phyloP scores from a whole-genome alignment of 208 protist species.

The Leishmania amazonensis region DNA sequence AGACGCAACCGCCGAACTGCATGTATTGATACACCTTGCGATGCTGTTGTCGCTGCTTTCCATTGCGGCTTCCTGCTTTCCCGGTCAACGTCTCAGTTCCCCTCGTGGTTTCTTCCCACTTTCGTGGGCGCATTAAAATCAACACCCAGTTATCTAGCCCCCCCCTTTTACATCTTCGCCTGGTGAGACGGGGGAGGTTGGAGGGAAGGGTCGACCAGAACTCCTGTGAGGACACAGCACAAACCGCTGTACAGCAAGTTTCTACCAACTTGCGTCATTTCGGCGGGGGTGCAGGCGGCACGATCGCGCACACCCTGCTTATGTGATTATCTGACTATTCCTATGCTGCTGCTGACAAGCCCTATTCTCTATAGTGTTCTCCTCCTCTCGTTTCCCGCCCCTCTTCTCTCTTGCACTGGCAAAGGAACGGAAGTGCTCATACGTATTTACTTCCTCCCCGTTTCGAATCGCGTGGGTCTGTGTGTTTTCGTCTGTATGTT shows the following conservation, averaged over 20 bases:
- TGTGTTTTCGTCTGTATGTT: conserved; percentile 2
- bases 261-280: background rate
- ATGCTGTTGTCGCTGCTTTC: background rate
- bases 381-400: background rate
- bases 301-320: background rate
- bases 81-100: background rate
- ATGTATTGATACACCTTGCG: background rate
- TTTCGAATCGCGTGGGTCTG: conserved; percentile 4
- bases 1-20: background rate
- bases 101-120: background rate
- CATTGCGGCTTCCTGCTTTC: background rate
- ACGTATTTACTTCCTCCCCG: background rate
- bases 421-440: background rate
- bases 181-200: background rate
- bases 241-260: background rate
- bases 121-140: background rate
- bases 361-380: background rate
- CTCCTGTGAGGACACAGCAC: background rate
- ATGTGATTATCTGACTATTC: background rate
- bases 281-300: background rate
- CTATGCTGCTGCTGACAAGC: background rate
- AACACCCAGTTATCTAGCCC: background rate
- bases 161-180: background rate
- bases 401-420: background rate
- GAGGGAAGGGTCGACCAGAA: background rate